Conservation (phyloP, 805 yeast genomes). For the Saccharomycopsis oosterbeekiorum region DNA sequence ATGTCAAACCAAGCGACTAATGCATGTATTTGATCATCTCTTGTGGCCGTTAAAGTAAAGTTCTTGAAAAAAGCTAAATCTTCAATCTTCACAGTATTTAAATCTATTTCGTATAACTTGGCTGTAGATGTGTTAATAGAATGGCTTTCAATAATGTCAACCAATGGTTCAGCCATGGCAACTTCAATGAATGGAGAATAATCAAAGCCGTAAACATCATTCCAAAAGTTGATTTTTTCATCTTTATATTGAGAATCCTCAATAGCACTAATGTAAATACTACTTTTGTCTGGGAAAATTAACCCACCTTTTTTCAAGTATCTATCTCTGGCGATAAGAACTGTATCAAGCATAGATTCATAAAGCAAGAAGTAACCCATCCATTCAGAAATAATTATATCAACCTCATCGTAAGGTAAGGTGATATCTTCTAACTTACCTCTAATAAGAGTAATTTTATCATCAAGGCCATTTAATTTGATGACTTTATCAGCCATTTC, state of each 20-base stretch:
- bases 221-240: constrained; percentile 91
- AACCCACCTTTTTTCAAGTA: constrained; percentile 73
- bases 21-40: constrained; percentile 81
- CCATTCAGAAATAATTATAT: constrained; percentile 95
- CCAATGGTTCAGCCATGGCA: constrained; percentile 90
- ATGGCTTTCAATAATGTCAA: constrained; percentile 82
- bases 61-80: constrained; percentile 66
- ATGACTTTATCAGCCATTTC: constrained; percentile 92
- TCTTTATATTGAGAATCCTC: constrained; percentile 89
- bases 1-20: constrained; percentile 92
- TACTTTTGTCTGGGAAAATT: constrained; percentile 89
- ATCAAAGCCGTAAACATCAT: constrained; percentile 94
- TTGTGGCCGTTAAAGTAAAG: constrained; percentile 64
- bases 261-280: constrained; percentile 81
- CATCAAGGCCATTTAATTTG: constrained; percentile 70
- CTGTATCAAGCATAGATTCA: constrained; percentile 97
- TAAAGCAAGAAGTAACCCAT: constrained; percentile 96
- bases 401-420: constrained; percentile 81
- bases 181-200: constrained; percentile 80
- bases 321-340: constrained; percentile 84
- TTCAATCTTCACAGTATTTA: constrained; percentile 77
- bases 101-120: constrained; percentile 71
- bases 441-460: constrained; percentile 76
- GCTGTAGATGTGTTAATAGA: constrained; percentile 65
- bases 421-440: constrained; percentile 92